These are phyloP conservation scores for Fragaria iinumae DNA, from an alignment of 306 rosid genomes.

Conservation along the genomic window DNA sequence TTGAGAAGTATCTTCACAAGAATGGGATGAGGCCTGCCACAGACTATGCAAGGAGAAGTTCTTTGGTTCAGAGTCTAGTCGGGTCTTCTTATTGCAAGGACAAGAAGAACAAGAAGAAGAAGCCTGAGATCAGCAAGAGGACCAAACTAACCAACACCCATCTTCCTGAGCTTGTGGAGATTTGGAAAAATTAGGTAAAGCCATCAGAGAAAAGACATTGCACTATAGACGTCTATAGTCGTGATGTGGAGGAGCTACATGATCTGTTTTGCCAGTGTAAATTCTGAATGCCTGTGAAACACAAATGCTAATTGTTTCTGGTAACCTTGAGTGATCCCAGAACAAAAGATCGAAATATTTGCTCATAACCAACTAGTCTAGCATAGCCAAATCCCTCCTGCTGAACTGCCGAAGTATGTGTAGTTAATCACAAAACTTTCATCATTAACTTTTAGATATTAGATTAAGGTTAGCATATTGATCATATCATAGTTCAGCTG, in stretches of 20 bases:
- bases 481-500: too few relatives aligned
- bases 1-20: constrained; percentile 83
- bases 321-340: neutral
- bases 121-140: constrained; percentile 82
- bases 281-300: neutral
- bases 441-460: too few relatives aligned
- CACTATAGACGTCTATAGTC: neutral
- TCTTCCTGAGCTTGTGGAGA: constrained; percentile 89
- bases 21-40: constrained; percentile 93
- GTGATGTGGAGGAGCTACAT: neutral
- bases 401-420: too few relatives aligned
- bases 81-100: constrained; percentile 37
- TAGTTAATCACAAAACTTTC: too few relatives aligned
- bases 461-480: too few relatives aligned
- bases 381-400: too few relatives aligned
- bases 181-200: constrained; percentile 23
- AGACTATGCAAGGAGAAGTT: constrained; percentile 84
- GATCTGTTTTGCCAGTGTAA: neutral
- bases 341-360: neutral
- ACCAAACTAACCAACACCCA: constrained; percentile 92
- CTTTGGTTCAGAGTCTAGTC: constrained; percentile 68
- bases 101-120: constrained; percentile 75
- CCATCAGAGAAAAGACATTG: neutral
- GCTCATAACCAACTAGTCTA: too few relatives aligned
- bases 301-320: neutral